A percentile compares a stretch with the other conserved stretches of the same genome.
phyloP scores from a whole-genome alignment of 768 basidiomycete genomes.

The Lactarius pseudohatsudake region DNA sequence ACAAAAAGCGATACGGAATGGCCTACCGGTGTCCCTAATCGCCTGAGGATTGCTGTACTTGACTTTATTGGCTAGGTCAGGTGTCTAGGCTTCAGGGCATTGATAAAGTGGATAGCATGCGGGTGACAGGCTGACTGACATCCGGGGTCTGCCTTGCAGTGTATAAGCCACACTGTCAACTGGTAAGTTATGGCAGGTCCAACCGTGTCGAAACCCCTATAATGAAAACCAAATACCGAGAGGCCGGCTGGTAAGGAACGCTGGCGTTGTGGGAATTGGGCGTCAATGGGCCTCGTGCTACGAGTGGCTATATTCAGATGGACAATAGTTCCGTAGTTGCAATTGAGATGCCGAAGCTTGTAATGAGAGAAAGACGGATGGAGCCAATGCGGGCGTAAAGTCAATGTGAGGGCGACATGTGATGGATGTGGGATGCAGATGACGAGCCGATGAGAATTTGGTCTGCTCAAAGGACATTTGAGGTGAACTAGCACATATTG shows the following conservation, averaged over 20 bases:
- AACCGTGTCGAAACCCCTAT: not conserved
- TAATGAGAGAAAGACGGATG: conserved; percentile 4
- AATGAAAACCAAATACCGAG: not conserved
- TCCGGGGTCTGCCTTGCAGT: not conserved
- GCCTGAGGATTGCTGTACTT: not conserved
- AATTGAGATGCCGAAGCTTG: conserved; percentile 1
- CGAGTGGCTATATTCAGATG: conserved; percentile 7
- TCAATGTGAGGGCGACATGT: conserved; percentile 5
- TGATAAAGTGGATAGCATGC: conserved; percentile 7
- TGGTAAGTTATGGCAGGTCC: not conserved
- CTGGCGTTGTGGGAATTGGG: not conserved
- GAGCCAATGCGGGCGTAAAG: conserved; percentile 19
- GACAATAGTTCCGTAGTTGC: conserved; percentile 2
- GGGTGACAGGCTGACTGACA: not conserved
- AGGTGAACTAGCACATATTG: conserved; percentile 4
- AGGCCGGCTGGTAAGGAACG: not conserved
- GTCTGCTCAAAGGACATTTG: not conserved
- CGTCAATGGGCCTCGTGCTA: conserved; percentile 11
- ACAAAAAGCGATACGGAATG: not conserved
- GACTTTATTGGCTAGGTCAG: conserved; percentile 16
- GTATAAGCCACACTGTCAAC: not conserved
- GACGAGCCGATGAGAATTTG: conserved; percentile 4
- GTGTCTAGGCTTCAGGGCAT: conserved; percentile 6
- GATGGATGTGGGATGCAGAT: conserved; percentile 10
- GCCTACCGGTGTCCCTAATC: not conserved